Base-by-base conservation (phyloP, 257 asterid genomes). In the Paulownia fortunei region DNA sequence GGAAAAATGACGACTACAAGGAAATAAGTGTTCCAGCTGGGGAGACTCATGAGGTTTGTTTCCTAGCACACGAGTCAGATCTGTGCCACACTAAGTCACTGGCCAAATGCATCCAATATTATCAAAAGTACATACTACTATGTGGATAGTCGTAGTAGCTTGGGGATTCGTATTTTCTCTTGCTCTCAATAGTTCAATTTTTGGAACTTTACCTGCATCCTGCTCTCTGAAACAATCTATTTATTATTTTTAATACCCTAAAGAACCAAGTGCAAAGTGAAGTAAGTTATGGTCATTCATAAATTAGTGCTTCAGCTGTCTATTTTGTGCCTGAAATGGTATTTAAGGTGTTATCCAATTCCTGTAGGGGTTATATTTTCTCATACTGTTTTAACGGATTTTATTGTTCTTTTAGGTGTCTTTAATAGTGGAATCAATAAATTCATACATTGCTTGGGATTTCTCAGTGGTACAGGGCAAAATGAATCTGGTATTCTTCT, bases 381-480 rank as follows among this genome's bases (percentile, higher is more conserved):
- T 21, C 65, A 55, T 49, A 9, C 16, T 42, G 34, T 61, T 58
- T 47, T 19, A 72, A 73, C 41, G 73, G n/a, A 27, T 19, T 61
- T 79, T 69, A 58, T 59, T 82, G 73, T 60, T 83, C 70, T 81
- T 78, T 27, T 76, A 92, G 99, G 97, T 96, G 77, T 74, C 90
- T 59, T 66, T 96, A 75, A 79, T 84, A 13, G 97, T 88, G 79
- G 98, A 93, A 72, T 90, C 98, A 21, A 36, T 88, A 76, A 93
- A 96, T 82, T 92, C 99, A 36, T 96, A 92, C 83, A 88, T 96
- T 83, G 99, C 97, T 72, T 96, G 99, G 97, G 99, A 96, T 85
- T 96, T 96, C 82, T 83, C 97, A n/a, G 82, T 96, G 89, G 91
- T 88, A 69, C 98, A 92, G 86, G 97, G 99, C 77, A 93, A 91